Base-by-base conservation (phyloP, 768 basidiomycete genomes). In the Auricularia sp. region DNA sequence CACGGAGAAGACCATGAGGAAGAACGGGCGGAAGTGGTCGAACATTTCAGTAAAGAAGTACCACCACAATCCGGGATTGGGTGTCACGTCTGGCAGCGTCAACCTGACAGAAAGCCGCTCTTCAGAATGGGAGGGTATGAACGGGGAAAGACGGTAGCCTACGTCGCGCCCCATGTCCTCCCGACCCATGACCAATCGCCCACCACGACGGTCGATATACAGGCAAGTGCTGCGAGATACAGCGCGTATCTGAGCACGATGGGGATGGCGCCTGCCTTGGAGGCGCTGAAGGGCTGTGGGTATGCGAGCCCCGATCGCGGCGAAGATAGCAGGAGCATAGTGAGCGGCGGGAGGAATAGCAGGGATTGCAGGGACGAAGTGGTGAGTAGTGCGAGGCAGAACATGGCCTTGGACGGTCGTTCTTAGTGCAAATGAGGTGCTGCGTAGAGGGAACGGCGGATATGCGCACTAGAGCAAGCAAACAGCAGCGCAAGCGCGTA, bases 41-140 rank as follows among this genome's bases (percentile, higher is more conserved):
- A 99, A 99, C 91, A 98, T 98, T 73, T 98, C 96, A 11, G 93
- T 98, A 77, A 98, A 98, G 78, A 98, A 98, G 74, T 98, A 98
- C 96, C 96, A 98, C 90, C 93, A 93, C 35, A 98, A 76, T 1
- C 97, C 96, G 3, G 91, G 85, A 69, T 95, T 98, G 0, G 97
- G 96, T 8, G 93, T 94, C 67, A 98, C 75, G 72, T 97, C 95
- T 1, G 90, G 89, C 8, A 97, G 83, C 21, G 82, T 83, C 29
- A 97, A 70, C 58, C 95, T 98, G 68, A 14, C 54, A 23, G 44
- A 18, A 62, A 39, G 34, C 63, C 61, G 36, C 67, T 8, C 68
- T 56, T 35, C 11, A 60, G 36, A 44, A 43, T 16, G 33, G 6
- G 54, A 12, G 53, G 2, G 53, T 54, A 69, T 59, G 62, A 23